These are phyloP conservation scores for Penicillium daleae DNA, from an alignment of 495 filamentous ascomycete species.

Conservation along the genomic window DNA sequence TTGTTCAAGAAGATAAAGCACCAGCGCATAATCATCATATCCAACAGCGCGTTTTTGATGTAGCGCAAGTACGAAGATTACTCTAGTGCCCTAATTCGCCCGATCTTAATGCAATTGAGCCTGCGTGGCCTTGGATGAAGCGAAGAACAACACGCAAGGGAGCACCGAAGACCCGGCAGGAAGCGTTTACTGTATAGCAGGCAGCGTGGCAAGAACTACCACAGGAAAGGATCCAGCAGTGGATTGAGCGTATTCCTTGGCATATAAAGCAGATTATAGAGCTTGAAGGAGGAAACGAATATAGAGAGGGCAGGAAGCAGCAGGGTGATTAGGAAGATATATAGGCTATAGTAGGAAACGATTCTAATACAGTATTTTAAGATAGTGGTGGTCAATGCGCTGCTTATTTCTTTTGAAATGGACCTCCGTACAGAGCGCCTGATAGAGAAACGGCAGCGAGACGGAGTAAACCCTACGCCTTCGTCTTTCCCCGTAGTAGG, in stretches of 20 bases:
- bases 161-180: not conserved
- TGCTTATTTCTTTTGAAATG: not conserved
- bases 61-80: not conserved
- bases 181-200: not conserved
- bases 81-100: not conserved
- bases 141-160: not conserved
- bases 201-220: not conserved
- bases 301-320: not conserved
- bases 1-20: not conserved
- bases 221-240: not conserved
- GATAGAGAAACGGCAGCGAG: no score
- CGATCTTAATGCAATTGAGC: not conserved
- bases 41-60: not conserved
- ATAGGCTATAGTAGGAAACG: not conserved
- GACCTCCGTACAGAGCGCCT: no score
- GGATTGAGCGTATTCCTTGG: not conserved
- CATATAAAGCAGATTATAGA: not conserved
- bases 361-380: not conserved
- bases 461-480: no score
- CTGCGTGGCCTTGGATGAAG: not conserved
- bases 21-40: not conserved
- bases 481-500: no score
- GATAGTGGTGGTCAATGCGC: not conserved
- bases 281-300: not conserved
- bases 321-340: not conserved